A percentile compares a stretch with the other conserved stretches of the same genome.
These are phyloP conservation scores for Cladosporium sp. DNA, from an alignment of 2,329 filamentous ascomycete genomes.

Conservation along the genomic window DNA sequence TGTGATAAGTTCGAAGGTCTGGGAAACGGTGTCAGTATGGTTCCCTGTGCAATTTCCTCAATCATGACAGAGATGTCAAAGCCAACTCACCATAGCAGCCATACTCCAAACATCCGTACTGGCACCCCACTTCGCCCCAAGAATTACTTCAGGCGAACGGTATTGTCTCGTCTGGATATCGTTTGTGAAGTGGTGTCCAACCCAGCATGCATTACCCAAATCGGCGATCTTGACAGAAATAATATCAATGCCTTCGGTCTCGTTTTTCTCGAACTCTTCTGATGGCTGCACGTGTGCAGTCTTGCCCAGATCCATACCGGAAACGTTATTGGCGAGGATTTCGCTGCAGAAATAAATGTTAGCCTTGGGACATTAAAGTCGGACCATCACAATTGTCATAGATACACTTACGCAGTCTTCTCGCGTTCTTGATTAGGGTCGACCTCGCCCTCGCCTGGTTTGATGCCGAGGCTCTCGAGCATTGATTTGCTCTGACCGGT, in stretches of 20 bases:
- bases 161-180: conserved; percentile 99
- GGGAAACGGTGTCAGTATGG: conserved; percentile 12
- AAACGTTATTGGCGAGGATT: conserved; percentile 87
- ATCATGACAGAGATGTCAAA: not conserved
- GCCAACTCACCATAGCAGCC: conserved; percentile 83
- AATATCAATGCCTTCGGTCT: conserved; percentile 59
- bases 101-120: conserved; percentile 99
- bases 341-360: conserved; percentile 51
- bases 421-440: conserved; percentile 74
- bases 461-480: conserved; percentile 58
- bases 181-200: conserved; percentile 98
- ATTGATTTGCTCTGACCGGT: conserved; percentile 55
- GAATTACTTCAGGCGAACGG: conserved; percentile 91
- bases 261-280: conserved; percentile 55
- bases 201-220: conserved; percentile 97
- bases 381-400: not conserved
- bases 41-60: not conserved
- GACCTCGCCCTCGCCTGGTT: conserved; percentile 53
- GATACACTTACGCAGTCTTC: conserved; percentile 79
- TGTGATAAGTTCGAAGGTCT: conserved; percentile 97
- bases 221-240: conserved; percentile 99
- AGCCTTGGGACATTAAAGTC: conserved; percentile 24
- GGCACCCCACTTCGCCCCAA: conserved; percentile 98
- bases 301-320: conserved; percentile 90
- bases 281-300: conserved; percentile 52